A percentile compares a stretch with the other conserved stretches of the same genome.
These are phyloP conservation scores for Chalciporus sp. DNA, from an alignment of 1,284 basidiomycete genomes.

Conservation along the genomic window DNA sequence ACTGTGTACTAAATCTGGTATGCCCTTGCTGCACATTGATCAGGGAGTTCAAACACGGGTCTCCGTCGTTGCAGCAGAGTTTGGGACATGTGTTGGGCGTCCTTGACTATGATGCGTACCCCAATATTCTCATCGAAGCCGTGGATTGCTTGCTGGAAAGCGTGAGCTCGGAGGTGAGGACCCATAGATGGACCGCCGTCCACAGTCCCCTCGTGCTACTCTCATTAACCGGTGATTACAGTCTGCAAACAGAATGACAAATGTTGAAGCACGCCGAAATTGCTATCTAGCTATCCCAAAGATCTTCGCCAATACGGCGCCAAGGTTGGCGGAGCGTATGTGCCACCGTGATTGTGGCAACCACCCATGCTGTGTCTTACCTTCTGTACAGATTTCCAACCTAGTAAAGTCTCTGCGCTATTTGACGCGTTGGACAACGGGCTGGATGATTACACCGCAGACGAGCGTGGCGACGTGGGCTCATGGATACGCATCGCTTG, in stretches of 20 bases:
- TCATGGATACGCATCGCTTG: conserved; percentile 92
- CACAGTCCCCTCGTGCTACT: conserved; percentile 24
- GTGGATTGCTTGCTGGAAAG: conserved; percentile 62
- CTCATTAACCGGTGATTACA: conserved; percentile 35
- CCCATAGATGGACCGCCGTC: conserved; percentile 9
- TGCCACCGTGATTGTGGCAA: conserved; percentile 16
- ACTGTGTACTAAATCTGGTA: conserved; percentile 23
- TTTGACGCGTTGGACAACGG: conserved; percentile 62
- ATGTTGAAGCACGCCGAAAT: conserved; percentile 71
- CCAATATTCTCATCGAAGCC: conserved; percentile 52
- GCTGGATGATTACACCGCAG: conserved; percentile 87
- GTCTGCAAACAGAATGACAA: conserved; percentile 46
- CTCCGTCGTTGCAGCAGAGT: conserved; percentile 71
- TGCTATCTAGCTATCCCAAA: conserved; percentile 68
- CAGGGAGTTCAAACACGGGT: conserved; percentile 59
- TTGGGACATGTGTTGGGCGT: conserved; percentile 76
- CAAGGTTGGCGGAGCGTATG: conserved; percentile 51
- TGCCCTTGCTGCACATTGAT: conserved; percentile 55
- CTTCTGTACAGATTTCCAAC: conserved; percentile 46
- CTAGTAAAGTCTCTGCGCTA: conserved; percentile 45
- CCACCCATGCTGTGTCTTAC: conserved; percentile 14
- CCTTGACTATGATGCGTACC: conserved; percentile 63
- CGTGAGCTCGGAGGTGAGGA: conserved; percentile 55
- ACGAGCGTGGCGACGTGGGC: conserved; percentile 96
- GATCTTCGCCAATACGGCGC: conserved; percentile 52